Evolutionary conservation across 306 rosid genomes (phyloP), one percentile per base, ranked within the genome.

Genomic region (Sechiopsis laciniata): DNA sequence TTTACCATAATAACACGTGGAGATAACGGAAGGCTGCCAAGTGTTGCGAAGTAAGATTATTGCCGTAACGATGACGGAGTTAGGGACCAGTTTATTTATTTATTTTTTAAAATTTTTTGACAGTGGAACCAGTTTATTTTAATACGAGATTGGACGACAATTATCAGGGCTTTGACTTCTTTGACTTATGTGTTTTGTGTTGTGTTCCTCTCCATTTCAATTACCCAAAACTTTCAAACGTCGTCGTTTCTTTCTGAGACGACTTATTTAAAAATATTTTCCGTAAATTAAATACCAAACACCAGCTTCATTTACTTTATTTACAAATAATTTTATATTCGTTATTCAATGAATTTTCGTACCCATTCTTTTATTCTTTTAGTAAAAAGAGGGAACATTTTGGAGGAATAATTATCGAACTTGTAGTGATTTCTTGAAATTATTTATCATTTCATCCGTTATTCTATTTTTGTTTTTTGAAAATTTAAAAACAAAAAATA

Each of bases 21-120:
- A 11, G 55, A 75, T 22, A 53, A 35, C 24, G 74, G 77, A 80
- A 55, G 46, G 6, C 53, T n/a, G 74, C 67, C 74, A 57, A 74
- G 77, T 26, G 73, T 19, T 2, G 53, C 16, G 37, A 40, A 12
- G 10, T 40, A 59, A 63, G 76, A 77, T 76, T 80, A 74, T 55
- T 80, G 91, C 88, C 97, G 97, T 90, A 77, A 78, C 86, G 76
- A 84, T 85, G 78, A 89, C 95, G 96, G 86, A 87, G 72, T 75
- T 82, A 77, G 84, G 80, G 61, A 81, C 50, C 51, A 1, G 13
- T 63, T 58, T 71, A 29, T 70, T 72, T 26, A 26, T 26, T 26
- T 26, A 26, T 26, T 26, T 26, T 26, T 26, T 26, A 1, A 1
- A 26, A 26, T 26, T 26, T 2, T 26, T 26, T 26, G 29, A 26